These are phyloP conservation scores for Penicillium manginii DNA, from an alignment of 495 filamentous ascomycete species.

Conservation along the genomic window DNA sequence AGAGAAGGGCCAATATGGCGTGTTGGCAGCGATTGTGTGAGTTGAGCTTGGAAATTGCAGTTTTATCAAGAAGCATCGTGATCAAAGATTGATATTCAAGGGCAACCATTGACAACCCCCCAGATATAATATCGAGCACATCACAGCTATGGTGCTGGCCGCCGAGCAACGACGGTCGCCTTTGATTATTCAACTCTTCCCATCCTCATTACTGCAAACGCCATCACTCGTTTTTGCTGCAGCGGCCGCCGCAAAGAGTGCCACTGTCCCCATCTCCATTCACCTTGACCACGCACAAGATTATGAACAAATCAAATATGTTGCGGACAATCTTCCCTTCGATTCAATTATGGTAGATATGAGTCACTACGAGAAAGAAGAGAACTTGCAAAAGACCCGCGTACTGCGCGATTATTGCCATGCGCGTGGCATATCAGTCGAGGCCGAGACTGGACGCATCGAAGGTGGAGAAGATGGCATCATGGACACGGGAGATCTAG, in stretches of 20 bases:
- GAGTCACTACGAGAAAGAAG: slow-evolving; percentile 73
- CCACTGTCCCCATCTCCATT: slow-evolving; percentile 65
- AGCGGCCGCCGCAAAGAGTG: slow-evolving; percentile 57
- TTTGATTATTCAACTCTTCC: slow-evolving; percentile 74
- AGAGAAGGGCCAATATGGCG: slow-evolving; percentile 62
- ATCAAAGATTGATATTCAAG: no score
- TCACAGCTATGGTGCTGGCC: slow-evolving; percentile 69
- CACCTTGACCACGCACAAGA: slow-evolving; percentile 71
- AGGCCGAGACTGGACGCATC: slow-evolving; percentile 76
- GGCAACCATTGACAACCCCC: background rate
- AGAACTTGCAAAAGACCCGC: slow-evolving; percentile 66
- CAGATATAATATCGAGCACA: slow-evolving; percentile 73
- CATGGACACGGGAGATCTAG: slow-evolving; percentile 68
- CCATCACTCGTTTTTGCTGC: slow-evolving; percentile 57
- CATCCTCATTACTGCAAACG: slow-evolving; percentile 69
- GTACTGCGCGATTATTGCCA: slow-evolving; percentile 68
- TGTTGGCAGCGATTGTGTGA: slow-evolving; percentile 61
- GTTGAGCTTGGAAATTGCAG: background rate
- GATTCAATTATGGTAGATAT: slow-evolving; percentile 77
- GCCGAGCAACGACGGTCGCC: slow-evolving; percentile 69
- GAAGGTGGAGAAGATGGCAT: slow-evolving; percentile 82
- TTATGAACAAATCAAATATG: slow-evolving; percentile 59
- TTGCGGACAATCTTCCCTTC: slow-evolving; percentile 60
- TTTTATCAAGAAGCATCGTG: no score
- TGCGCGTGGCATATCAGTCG: slow-evolving; percentile 64